Evolutionary conservation across 352 stramenopile species (phyloP).

Genomic region (Globisporangium echinulatum): DNA sequence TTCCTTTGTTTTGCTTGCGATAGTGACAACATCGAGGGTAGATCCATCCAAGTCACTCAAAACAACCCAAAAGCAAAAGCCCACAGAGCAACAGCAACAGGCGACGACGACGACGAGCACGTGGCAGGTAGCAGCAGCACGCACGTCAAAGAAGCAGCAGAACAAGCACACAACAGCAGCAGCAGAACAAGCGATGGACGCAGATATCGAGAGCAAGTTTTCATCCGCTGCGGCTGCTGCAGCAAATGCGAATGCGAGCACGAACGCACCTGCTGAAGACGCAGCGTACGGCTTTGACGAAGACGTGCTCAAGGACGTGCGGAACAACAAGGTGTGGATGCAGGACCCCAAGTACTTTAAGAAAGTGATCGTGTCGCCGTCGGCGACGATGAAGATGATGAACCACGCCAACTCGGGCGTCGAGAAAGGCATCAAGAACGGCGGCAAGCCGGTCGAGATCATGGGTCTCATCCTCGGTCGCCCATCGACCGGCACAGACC

Average conservation of each 20-base stretch:
- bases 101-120: background rate
- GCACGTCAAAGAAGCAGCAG: background rate
- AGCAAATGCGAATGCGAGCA: slow-evolving; percentile 5
- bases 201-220: slow-evolving; percentile 9
- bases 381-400: slow-evolving; percentile 96
- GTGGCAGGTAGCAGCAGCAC: background rate
- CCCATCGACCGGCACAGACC: slow-evolving; percentile 74
- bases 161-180: background rate
- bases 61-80: background rate
- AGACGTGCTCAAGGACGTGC: slow-evolving; percentile 80
- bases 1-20: background rate
- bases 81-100: background rate
- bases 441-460: slow-evolving; percentile 96
- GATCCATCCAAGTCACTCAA: background rate
- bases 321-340: slow-evolving; percentile 86
- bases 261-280: slow-evolving; percentile 29
- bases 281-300: slow-evolving; percentile 79
- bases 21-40: background rate
- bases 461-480: slow-evolving; percentile 98
- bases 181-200: slow-evolving; percentile 5
- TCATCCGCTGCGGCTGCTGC: slow-evolving; percentile 4
- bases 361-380: slow-evolving; percentile 92
- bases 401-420: slow-evolving; percentile 97
- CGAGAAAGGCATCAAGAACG: slow-evolving; percentile 95
- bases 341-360: slow-evolving; percentile 94